Conservation (phyloP, 176 grass and related monocot species). For the Coix lacrymajobi region DNA sequence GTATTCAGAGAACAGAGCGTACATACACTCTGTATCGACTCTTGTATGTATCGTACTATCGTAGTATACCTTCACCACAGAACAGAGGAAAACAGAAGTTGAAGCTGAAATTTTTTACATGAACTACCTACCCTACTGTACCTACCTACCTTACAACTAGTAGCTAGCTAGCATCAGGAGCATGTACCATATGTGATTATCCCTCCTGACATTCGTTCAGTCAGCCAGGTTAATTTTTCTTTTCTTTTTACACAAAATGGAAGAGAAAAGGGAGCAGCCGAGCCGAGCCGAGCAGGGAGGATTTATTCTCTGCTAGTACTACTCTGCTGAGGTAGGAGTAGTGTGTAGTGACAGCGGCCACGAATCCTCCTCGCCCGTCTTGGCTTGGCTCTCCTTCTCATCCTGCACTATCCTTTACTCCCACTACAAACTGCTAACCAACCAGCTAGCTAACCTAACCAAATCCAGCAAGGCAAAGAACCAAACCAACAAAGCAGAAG, state of each 20-base stretch:
- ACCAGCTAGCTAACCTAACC: not conserved
- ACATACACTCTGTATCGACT: not conserved
- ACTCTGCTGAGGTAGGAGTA: not conserved
- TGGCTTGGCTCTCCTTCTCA: not conserved
- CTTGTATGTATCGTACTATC: no score
- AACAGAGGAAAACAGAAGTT: not conserved
- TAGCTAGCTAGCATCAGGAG: not conserved
- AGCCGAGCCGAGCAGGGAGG: slow-evolving; percentile 15
- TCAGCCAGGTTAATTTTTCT: not conserved
- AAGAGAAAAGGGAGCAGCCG: slow-evolving; percentile 4
- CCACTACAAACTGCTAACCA: not conserved
- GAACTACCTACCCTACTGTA: not conserved
- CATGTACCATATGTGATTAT: not conserved
- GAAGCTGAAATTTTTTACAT: slow-evolving; percentile 10
- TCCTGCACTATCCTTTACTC: slow-evolving; percentile 10
- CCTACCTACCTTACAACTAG: not conserved
- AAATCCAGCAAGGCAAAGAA: not conserved
- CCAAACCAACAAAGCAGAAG: not conserved
- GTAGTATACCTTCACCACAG: not conserved
- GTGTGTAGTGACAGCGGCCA: not conserved
- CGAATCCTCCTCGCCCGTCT: not conserved
- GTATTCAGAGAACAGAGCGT: not conserved
- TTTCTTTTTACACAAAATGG: slow-evolving; percentile 31
- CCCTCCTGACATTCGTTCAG: not conserved
- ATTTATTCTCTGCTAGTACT: not conserved